These are phyloP conservation scores for Stagonosporopsis vannaccii DNA, from an alignment of 2,329 filamentous ascomycete genomes.

Conservation along the genomic window DNA sequence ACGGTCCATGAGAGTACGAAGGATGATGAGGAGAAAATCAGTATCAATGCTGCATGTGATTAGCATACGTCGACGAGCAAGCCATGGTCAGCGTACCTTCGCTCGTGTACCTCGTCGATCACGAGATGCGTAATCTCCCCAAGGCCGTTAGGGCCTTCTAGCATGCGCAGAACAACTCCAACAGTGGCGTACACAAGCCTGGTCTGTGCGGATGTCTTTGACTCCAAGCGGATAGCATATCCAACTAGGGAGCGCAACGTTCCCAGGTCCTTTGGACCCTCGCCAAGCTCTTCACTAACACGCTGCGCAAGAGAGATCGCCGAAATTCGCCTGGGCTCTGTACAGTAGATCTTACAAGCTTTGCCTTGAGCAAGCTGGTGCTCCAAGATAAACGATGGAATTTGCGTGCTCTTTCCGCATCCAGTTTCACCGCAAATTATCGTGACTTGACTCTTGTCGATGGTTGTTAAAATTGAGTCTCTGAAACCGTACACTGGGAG, in stretches of 20 bases:
- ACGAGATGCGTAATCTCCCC: constrained; percentile 91
- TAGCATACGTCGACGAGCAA: constrained; percentile 11
- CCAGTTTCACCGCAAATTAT: constrained; percentile 98
- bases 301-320: constrained; percentile 91
- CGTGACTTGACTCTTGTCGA: constrained; percentile 82
- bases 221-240: constrained; percentile 92
- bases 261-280: constrained; percentile 81
- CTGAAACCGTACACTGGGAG: constrained; percentile 91
- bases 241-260: constrained; percentile 85
- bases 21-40: constrained; percentile 91
- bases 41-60: constrained; percentile 75
- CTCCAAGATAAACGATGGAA: constrained; percentile 93
- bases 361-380: constrained; percentile 82
- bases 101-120: constrained; percentile 97
- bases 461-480: constrained; percentile 75
- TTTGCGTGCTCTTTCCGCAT: constrained; percentile 96
- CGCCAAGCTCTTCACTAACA: constrained; percentile 93
- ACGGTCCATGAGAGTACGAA: constrained; percentile 79
- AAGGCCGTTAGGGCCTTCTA: constrained; percentile 86
- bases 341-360: constrained; percentile 91
- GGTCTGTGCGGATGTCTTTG: constrained; percentile 82
- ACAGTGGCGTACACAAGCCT: constrained; percentile 86
- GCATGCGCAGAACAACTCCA: constrained; percentile 96
- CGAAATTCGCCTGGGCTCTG: constrained; percentile 93
- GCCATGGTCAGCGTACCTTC: constrained; percentile 55